These are phyloP conservation scores for Xylaria arbuscula DNA, from an alignment of 2,329 filamentous ascomycete species.

Conservation along the genomic window DNA sequence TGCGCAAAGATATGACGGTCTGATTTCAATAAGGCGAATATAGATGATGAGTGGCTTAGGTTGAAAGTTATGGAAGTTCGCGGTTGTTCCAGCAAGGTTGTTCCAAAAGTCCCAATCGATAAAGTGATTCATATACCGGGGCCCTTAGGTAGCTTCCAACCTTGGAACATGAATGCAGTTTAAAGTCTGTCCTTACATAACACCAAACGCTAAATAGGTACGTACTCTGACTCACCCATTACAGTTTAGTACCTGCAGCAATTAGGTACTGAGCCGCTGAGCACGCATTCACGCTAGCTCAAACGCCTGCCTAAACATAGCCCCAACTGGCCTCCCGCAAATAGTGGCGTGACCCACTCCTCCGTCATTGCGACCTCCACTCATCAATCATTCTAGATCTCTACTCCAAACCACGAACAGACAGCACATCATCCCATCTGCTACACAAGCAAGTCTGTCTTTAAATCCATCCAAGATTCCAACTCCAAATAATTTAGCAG, in stretches of 20 bases:
- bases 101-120: constrained; percentile 22
- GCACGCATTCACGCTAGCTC: constrained; percentile 11
- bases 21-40: neutral
- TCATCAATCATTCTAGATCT: neutral
- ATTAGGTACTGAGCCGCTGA: too few species aligned
- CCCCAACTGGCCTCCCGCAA: neutral
- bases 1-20: neutral
- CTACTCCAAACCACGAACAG: constrained; percentile 8
- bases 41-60: neutral
- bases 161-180: too few species aligned
- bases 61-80: constrained; percentile 5
- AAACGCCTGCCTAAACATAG: constrained; percentile 34
- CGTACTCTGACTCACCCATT: neutral
- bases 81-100: too few species aligned
- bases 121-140: constrained; percentile 20
- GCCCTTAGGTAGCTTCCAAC: neutral
- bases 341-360: constrained; percentile 36
- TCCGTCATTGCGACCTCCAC: constrained; percentile 29
- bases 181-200: neutral
- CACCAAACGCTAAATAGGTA: neutral
- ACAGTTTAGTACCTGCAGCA: constrained; percentile 4
- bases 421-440: constrained; percentile 5
- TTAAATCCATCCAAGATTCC: neutral
- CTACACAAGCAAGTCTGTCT: neutral
- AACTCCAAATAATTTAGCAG: neutral